Evolutionary conservation across 148 eudicot species (phyloP).

Genomic region (Bassia scoparia): DNA sequence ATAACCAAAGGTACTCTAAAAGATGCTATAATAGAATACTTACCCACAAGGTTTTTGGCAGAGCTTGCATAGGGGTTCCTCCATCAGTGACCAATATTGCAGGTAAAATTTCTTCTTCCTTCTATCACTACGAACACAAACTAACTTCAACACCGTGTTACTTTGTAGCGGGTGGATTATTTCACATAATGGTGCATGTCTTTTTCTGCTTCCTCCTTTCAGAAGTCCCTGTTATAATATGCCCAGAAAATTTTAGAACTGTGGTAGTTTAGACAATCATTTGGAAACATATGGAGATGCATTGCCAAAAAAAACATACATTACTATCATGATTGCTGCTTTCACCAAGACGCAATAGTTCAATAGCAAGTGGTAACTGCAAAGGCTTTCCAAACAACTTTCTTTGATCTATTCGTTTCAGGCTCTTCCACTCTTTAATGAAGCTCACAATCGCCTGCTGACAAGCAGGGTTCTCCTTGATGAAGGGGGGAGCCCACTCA

Average conservation of each 20-base stretch:
- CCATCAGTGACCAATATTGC: conserved; percentile 65
- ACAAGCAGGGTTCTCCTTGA: conserved; percentile 47
- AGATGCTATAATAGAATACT: conserved; percentile 22
- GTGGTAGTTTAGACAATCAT: background rate
- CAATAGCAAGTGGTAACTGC: conserved; percentile 77
- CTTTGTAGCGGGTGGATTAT: conserved; percentile 57
- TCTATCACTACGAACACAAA: conserved; percentile 40
- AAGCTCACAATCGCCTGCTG: conserved; percentile 54
- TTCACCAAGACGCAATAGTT: conserved; percentile 66
- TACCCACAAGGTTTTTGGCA: conserved; percentile 85
- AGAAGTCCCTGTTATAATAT: conserved; percentile 58
- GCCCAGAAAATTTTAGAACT: background rate
- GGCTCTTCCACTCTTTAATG: conserved; percentile 65
- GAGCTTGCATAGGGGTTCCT: conserved; percentile 90
- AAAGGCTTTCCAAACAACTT: conserved; percentile 73
- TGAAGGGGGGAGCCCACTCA: conserved; percentile 27
- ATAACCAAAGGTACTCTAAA: background rate
- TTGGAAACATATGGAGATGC: background rate
- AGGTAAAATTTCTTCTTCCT: conserved; percentile 49
- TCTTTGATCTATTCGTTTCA: conserved; percentile 61
- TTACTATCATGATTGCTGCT: conserved; percentile 65
- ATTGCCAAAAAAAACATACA: conserved; percentile 36
- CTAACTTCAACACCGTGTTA: conserved; percentile 66
- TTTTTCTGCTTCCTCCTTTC: conserved; percentile 72
- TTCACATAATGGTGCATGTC: conserved; percentile 66